These are phyloP conservation scores for Fusarium sp. DNA, from an alignment of 2,329 filamentous ascomycete genomes.

Conservation along the genomic window DNA sequence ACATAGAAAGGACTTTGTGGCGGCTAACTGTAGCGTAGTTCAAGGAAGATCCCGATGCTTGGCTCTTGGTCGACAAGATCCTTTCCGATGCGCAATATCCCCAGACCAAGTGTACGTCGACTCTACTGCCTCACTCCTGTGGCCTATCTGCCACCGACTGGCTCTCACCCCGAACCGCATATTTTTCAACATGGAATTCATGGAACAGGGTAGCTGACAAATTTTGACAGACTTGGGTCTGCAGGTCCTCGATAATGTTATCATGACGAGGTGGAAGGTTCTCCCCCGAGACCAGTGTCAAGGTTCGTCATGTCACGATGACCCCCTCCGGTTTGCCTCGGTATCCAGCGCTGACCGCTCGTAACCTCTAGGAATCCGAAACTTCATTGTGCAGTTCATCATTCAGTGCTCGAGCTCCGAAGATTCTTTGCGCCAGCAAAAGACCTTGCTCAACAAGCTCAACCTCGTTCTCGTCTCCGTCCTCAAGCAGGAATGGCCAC, in stretches of 20 bases:
- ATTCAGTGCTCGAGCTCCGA: constrained; percentile 91
- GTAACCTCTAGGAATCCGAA: constrained; percentile 78
- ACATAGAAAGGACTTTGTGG: background rate
- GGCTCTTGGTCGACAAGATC: constrained; percentile 97
- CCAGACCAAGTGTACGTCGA: constrained; percentile 88
- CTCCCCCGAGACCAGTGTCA: constrained; percentile 94
- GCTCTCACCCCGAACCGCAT: background rate
- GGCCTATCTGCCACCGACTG: background rate
- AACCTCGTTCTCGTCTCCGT: constrained; percentile 97
- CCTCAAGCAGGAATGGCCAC: constrained; percentile 98
- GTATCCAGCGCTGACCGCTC: constrained; percentile 22
- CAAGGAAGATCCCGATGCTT: constrained; percentile 98
- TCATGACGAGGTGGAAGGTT: constrained; percentile 99
- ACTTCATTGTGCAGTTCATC: constrained; percentile 99
- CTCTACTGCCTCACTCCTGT: constrained; percentile 28
- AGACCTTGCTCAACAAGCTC: constrained; percentile 94
- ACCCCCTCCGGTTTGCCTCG: background rate
- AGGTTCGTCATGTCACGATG: constrained; percentile 58
- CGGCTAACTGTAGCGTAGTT: constrained; percentile 66
- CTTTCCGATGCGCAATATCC: constrained; percentile 90
- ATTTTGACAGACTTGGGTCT: constrained; percentile 77
- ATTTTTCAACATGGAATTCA: background rate
- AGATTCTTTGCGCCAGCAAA: constrained; percentile 82
- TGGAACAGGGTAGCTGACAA: constrained; percentile 40
- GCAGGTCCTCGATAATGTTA: constrained; percentile 97